Evolutionary conservation across 768 basidiomycete species (phyloP).

Genomic region (Leccinum fibrillosum): DNA sequence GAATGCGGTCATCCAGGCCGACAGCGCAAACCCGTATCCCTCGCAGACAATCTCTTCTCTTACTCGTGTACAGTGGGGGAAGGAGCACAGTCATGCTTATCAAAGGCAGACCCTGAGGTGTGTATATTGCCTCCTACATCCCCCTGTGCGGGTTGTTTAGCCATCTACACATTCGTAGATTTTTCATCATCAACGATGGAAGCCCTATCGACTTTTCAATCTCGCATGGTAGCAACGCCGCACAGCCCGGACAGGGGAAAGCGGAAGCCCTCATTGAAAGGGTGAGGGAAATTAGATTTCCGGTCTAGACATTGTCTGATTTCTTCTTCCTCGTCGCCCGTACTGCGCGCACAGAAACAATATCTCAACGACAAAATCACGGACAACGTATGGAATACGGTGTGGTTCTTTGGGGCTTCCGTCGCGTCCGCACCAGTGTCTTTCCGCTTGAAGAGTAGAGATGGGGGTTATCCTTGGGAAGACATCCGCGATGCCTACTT

Average conservation of each 20-base stretch:
- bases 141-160: not conserved
- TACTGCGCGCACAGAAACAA: not conserved
- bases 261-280: conserved; percentile 1
- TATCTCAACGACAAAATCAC: conserved; percentile 1
- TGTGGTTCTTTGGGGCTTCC: not conserved
- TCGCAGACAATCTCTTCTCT: not conserved
- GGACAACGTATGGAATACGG: conserved; percentile 4
- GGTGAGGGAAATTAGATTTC: not conserved
- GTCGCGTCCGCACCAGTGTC: not conserved
- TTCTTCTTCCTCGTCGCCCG: not conserved
- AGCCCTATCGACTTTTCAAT: conserved; percentile 2
- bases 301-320: not conserved
- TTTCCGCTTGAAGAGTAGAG: not conserved
- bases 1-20: not conserved
- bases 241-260: not conserved
- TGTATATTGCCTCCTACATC: not conserved
- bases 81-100: conserved; percentile 1
- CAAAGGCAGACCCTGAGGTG: conserved; percentile 1
- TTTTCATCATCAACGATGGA: conserved; percentile 5
- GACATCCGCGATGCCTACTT: not conserved
- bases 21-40: conserved; percentile 2
- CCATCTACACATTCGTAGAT: not conserved
- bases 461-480: not conserved
- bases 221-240: not conserved
- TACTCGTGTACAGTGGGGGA: not conserved